Evolutionary conservation across 495 filamentous ascomycete genomes (phyloP), one percentile per base, ranked within the genome.

Genomic region (Xylona heveae): DNA sequence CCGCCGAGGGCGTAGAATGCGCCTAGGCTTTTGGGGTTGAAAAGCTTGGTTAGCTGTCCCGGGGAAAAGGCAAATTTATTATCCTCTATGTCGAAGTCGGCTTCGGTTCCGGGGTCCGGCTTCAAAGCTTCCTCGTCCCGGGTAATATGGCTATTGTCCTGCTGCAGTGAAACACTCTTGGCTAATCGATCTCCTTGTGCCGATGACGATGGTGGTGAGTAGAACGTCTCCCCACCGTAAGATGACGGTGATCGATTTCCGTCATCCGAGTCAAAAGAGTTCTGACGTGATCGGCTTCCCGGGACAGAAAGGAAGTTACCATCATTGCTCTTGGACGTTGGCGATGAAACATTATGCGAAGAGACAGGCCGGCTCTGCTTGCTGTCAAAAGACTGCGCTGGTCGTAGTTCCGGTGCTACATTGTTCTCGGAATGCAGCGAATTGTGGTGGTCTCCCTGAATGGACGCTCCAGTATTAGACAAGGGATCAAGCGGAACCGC

Each of bases 261-360:
- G 28, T 57, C 58, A 17, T 68, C 66, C 1, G 68, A 68, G 43
- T 76, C 71, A 12, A 77, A 41, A 2, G 74, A 78, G 39, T 68
- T 74, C 1, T 68, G 68, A 27, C 72, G 61, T 34, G 71, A 75
- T 21, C 69, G 59, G 0, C 52, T 41, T 7, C 59, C 62, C 7
- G 73, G 73, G 0, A 78, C 72, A 0, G 66, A 56, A 4, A 78
- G 55, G 44, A 67, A 75, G 36, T 65, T 63, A 19, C 66, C 63
- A 23, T 56, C 57, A 26, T 51, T 54, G 1, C 49, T 60, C 16
- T 56, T 54, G 6, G 58, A 50, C 9, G 63, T 57, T 10, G 74
- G 78, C 9, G 76, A 84, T 4, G 79, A 84, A 31, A 91, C 52
- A 53, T 93, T 90, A 51, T 91, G 83, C 0, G 82, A 77, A 26